These are phyloP conservation scores for Colletotrichum liriopes DNA, from an alignment of 2,329 filamentous ascomycete genomes.

Conservation along the genomic window DNA sequence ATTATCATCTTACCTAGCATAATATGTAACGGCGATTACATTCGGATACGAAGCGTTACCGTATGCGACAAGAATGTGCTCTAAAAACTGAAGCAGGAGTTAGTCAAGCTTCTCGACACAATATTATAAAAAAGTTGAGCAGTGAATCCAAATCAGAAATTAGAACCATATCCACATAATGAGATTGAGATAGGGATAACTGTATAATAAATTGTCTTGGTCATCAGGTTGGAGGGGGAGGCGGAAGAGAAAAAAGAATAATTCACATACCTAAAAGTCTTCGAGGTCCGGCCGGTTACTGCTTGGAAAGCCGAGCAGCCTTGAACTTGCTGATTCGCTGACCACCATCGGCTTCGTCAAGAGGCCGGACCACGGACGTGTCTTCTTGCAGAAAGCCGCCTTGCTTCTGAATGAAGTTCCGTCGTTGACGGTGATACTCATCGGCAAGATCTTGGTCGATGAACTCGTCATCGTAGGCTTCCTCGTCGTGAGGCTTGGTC, in stretches of 20 bases:
- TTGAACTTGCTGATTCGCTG: slow-evolving; percentile 81
- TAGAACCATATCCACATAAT: slow-evolving; percentile 40
- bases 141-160: slow-evolving; percentile 29
- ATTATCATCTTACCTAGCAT: slow-evolving; percentile 9
- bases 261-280: slow-evolving; percentile 43
- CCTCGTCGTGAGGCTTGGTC: slow-evolving; percentile 49
- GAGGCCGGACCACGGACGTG: slow-evolving; percentile 75
- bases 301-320: slow-evolving; percentile 75
- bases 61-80: background rate
- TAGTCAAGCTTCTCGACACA: background rate
- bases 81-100: slow-evolving; percentile 1
- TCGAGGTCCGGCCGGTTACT: slow-evolving; percentile 54
- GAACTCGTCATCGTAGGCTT: slow-evolving; percentile 70
- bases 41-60: background rate
- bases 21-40: no score
- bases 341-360: slow-evolving; percentile 77
- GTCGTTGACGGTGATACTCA: slow-evolving; percentile 88
- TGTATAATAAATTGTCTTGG: slow-evolving; percentile 38
- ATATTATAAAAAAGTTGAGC: background rate
- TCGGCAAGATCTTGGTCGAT: slow-evolving; percentile 84
- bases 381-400: slow-evolving; percentile 86
- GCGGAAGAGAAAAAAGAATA: background rate
- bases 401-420: slow-evolving; percentile 85
- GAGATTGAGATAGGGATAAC: slow-evolving; percentile 40
- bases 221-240: slow-evolving; percentile 31